Conservation (phyloP, 2,329 filamentous ascomycete genomes). For the Aspergillus neoniger region DNA sequence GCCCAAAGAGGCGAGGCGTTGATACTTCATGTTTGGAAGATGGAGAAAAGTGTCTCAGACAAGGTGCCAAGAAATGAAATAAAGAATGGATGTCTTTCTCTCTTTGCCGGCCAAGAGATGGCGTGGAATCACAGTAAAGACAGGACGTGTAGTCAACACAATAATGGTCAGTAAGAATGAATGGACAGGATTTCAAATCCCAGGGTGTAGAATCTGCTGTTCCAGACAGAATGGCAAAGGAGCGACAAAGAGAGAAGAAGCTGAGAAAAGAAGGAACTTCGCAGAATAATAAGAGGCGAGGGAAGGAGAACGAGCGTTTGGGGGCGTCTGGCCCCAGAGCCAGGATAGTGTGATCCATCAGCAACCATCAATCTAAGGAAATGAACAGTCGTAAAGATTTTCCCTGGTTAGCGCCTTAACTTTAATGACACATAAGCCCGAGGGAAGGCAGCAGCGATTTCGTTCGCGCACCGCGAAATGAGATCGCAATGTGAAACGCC, state of each 20-base stretch:
- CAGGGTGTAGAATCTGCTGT: conserved; percentile 25
- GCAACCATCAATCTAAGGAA: conserved; percentile 18
- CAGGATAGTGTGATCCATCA: conserved; percentile 2
- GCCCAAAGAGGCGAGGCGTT: conserved; percentile 25
- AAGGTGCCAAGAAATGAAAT: conserved; percentile 1
- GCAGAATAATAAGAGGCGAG: neutral
- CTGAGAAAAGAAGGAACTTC: neutral
- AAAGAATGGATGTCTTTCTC: conserved; percentile 11
- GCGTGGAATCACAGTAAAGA: conserved; percentile 16
- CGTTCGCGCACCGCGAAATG: conserved; percentile 21
- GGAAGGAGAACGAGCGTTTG: neutral
- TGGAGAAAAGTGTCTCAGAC: neutral
- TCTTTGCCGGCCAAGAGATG: conserved; percentile 8
- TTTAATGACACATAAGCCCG: conserved; percentile 12
- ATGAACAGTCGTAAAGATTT: conserved; percentile 15
- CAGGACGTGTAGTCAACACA: conserved; percentile 24
- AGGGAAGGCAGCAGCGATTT: conserved; percentile 8
- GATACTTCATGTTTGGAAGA: conserved; percentile 30
- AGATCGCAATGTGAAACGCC: conserved; percentile 31
- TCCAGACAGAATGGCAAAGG: conserved; percentile 23
- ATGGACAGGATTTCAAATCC: conserved; percentile 33
- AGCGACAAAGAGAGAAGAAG: conserved; percentile 6
- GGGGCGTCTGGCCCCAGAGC: neutral
- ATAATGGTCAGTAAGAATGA: conserved; percentile 23
- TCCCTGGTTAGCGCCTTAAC: conserved; percentile 5